These are phyloP conservation scores for Globisporangium yorkense DNA, from an alignment of 352 stramenopile species.

Conservation along the genomic window DNA sequence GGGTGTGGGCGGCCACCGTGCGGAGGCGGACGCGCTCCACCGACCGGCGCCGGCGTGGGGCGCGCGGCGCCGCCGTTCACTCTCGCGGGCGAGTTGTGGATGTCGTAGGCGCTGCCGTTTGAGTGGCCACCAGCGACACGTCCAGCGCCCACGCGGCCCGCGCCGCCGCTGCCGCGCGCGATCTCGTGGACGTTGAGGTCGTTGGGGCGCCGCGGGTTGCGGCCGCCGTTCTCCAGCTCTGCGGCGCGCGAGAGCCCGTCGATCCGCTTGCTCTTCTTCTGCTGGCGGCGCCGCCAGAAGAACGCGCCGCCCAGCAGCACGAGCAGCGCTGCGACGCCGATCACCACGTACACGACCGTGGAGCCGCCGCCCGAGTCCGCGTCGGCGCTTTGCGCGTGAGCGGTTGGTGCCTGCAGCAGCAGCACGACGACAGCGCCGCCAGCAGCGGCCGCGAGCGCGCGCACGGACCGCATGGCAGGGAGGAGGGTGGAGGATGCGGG, in stretches of 20 bases:
- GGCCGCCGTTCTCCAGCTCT: background rate
- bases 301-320: constrained; percentile 43
- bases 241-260: background rate
- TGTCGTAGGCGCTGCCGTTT: constrained; percentile 12
- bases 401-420: constrained; percentile 7
- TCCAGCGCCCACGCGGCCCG: background rate
- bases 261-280: constrained; percentile 17
- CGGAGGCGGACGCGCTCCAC: background rate
- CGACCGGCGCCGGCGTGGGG: background rate
- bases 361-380: constrained; percentile 16
- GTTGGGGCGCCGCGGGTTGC: background rate
- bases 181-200: constrained; percentile 3
- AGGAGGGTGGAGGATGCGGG: background rate
- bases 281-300: constrained; percentile 42
- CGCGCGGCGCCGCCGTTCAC: background rate
- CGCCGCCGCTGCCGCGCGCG: background rate
- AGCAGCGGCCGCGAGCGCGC: background rate
- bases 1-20: background rate
- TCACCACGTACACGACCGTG: constrained; percentile 52
- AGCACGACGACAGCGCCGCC: constrained; percentile 4
- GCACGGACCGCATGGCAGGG: constrained; percentile 3
- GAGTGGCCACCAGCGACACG: background rate
- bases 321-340: constrained; percentile 43
- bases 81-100: constrained; percentile 12
- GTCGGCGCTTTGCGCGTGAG: constrained; percentile 11